phyloP scores from a whole-genome alignment of 331 rosid species.

The Cydonia oblonga region DNA sequence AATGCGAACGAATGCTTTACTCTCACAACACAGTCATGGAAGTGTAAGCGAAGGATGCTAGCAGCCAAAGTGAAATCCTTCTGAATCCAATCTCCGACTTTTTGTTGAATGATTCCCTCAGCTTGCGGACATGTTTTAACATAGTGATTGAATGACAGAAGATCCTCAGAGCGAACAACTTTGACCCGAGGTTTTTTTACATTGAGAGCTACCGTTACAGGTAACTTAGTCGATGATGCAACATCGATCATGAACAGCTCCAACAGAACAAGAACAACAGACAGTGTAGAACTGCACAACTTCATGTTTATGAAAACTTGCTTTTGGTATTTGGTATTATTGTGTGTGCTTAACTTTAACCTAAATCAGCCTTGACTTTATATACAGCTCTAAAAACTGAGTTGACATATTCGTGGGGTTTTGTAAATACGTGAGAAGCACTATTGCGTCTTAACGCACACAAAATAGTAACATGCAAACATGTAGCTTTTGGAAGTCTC shows the following conservation, averaged over 20 bases:
- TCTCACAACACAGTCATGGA: slow-evolving; percentile 72
- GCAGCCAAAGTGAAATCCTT: slow-evolving; percentile 66
- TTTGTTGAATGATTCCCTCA: slow-evolving; percentile 54
- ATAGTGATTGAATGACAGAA: slow-evolving; percentile 42
- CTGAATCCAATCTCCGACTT: slow-evolving; percentile 45
- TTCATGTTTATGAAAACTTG: slow-evolving; percentile 25
- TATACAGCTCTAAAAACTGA: background rate
- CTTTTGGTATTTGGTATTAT: background rate
- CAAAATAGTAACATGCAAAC: slow-evolving; percentile 29
- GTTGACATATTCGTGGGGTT: background rate
- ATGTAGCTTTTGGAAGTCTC: slow-evolving; percentile 18
- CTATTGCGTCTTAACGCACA: background rate
- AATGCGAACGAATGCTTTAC: slow-evolving; percentile 12
- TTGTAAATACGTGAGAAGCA: slow-evolving; percentile 39
- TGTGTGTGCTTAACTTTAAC: background rate
- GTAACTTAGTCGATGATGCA: background rate
- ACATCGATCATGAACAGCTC: background rate
- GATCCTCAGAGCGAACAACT: slow-evolving; percentile 19
- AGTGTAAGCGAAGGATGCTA: slow-evolving; percentile 63
- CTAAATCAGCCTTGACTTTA: background rate
- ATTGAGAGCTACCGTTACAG: no score
- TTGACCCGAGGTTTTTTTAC: background rate
- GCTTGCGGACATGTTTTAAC: slow-evolving; percentile 47
- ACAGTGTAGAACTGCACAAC: slow-evolving; percentile 3
- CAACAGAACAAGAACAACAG: slow-evolving; percentile 24